These are phyloP conservation scores for Dendrothele bispora DNA, from an alignment of 768 basidiomycete species.

Conservation along the genomic window DNA sequence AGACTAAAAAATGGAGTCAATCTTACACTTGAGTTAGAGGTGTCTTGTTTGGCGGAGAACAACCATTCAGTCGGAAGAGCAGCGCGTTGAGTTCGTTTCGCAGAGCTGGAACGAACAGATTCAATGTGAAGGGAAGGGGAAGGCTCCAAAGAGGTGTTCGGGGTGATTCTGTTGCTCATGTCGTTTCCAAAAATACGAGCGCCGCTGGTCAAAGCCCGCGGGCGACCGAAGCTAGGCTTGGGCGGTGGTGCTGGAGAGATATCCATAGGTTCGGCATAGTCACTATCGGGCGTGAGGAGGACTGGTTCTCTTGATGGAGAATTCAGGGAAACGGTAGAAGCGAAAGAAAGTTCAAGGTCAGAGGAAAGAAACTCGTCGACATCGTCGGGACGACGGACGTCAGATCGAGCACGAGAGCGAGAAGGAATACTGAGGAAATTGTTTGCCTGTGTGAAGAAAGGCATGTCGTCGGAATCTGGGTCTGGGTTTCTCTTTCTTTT, in stretches of 20 bases:
- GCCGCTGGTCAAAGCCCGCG: conserved; percentile 65
- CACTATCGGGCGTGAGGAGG: conserved; percentile 46
- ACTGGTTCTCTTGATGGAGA: conserved; percentile 58
- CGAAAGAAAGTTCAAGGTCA: conserved; percentile 83
- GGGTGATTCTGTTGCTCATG: conserved; percentile 55
- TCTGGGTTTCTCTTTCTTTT: conserved; percentile 42
- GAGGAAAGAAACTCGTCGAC: conserved; percentile 68
- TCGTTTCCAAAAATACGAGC: conserved; percentile 74
- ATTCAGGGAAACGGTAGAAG: conserved; percentile 77
- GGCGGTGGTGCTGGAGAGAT: conserved; percentile 66
- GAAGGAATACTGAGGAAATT: conserved; percentile 45
- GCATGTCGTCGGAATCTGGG: conserved; percentile 46
- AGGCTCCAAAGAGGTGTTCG: conserved; percentile 30
- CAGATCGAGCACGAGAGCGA: conserved; percentile 20
- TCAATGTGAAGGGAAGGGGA: conserved; percentile 32
- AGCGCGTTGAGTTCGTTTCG: conserved; percentile 60
- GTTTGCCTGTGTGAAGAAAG: conserved; percentile 44
- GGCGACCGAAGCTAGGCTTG: conserved; percentile 39
- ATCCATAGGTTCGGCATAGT: conserved; percentile 71
- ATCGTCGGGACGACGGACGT: conserved; percentile 41
- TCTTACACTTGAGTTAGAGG: conserved; percentile 10
- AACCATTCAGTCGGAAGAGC: conserved; percentile 68
- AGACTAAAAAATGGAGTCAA: conserved; percentile 2
- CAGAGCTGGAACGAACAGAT: conserved; percentile 37
- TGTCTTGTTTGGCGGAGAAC: conserved; percentile 25